Evolutionary conservation across 768 basidiomycete genomes (phyloP).

Genomic region (Macrocybe gigantea): DNA sequence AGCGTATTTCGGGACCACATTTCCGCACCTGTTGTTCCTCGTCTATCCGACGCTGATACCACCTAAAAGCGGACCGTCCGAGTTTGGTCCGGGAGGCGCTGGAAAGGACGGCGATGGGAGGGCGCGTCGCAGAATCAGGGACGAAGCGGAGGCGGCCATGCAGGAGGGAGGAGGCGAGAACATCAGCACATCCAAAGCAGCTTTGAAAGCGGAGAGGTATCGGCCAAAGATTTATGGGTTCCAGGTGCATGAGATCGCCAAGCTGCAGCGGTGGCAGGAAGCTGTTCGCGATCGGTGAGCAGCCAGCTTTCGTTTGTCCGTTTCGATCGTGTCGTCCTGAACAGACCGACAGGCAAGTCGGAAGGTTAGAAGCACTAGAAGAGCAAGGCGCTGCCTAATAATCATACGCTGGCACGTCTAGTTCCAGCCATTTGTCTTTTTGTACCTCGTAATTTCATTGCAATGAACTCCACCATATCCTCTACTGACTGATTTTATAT

Average conservation of each 20-base stretch:
- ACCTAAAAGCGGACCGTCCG: conserved; percentile 56
- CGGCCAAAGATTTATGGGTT: conserved; percentile 95
- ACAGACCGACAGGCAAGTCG: conserved; percentile 36
- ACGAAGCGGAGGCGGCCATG: conserved; percentile 50
- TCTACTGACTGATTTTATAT: no score
- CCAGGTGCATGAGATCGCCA: conserved; percentile 91
- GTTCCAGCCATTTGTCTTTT: no score
- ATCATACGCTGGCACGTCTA: no score
- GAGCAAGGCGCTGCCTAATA: conserved; percentile 5
- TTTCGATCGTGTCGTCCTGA: neutral
- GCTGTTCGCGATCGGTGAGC: conserved; percentile 81
- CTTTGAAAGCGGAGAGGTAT: conserved; percentile 88
- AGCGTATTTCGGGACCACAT: conserved; percentile 97
- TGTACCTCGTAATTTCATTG: no score
- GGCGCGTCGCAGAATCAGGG: conserved; percentile 34
- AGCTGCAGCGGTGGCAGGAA: conserved; percentile 93
- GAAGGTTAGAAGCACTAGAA: conserved; percentile 43
- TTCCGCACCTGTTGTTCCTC: conserved; percentile 95
- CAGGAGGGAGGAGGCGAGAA: conserved; percentile 57
- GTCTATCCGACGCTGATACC: conserved; percentile 94
- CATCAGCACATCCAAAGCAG: conserved; percentile 74
- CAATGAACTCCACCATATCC: no score
- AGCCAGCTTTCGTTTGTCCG: conserved; percentile 1
- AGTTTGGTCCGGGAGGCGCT: conserved; percentile 20
- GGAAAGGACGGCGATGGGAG: conserved; percentile 24